Conservation (phyloP, 768 basidiomycete genomes). For the Mrakia gelida region DNA sequence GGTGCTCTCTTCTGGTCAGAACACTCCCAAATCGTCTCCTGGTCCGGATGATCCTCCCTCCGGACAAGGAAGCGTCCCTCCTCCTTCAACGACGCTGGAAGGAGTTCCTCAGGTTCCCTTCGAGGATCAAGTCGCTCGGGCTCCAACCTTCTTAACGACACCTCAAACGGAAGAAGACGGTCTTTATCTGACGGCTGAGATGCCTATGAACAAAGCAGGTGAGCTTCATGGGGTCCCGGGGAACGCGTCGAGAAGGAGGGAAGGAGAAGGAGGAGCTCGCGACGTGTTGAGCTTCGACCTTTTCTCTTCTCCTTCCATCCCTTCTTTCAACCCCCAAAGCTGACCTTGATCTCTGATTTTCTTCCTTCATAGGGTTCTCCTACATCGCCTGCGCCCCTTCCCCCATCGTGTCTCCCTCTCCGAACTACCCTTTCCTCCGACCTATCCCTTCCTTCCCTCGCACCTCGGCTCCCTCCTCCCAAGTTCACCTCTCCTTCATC, state of each 20-base stretch:
- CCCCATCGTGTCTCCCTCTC: conserved; percentile 2
- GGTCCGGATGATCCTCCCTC: not conserved
- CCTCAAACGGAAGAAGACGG: conserved; percentile 22
- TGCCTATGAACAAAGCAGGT: conserved; percentile 29
- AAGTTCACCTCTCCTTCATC: conserved; percentile 22
- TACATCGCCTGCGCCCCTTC: conserved; percentile 31
- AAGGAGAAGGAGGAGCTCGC: not conserved
- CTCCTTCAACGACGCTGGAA: not conserved
- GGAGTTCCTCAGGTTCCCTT: not conserved
- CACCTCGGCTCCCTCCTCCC: not conserved
- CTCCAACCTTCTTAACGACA: conserved; percentile 17
- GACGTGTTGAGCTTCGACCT: conserved; percentile 10
- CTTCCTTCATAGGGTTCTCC: conserved; percentile 20
- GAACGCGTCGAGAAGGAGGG: not conserved
- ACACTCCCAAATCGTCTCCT: not conserved
- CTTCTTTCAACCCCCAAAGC: not conserved
- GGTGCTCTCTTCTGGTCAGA: not conserved
- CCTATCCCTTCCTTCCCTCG: conserved; percentile 20
- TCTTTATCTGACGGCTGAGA: conserved; percentile 21
- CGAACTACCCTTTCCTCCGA: conserved; percentile 19
- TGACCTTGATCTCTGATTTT: not conserved
- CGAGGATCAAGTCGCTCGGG: conserved; percentile 16
- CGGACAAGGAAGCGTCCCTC: not conserved
- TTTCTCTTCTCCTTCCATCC: not conserved
- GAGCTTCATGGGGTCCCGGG: not conserved